Evolutionary conservation across 2,329 filamentous ascomycete species (phyloP).

Genomic region (Paraconiothyrium sp.): DNA sequence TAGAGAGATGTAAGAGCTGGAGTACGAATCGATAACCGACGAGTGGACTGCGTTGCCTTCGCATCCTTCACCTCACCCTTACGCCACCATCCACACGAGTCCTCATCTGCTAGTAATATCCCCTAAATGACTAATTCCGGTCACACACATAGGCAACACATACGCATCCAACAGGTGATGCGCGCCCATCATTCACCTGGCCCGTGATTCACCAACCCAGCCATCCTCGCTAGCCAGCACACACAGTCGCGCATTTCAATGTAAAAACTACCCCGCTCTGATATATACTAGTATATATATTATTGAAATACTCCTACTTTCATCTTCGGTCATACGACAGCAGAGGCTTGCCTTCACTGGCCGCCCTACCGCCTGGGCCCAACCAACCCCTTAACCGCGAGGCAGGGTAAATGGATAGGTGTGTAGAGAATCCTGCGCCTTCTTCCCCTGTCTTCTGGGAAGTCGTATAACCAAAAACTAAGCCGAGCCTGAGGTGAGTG

Average conservation of each 20-base stretch:
- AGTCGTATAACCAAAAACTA: background rate
- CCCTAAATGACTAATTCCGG: background rate
- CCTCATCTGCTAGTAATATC: background rate
- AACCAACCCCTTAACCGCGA: constrained; percentile 6
- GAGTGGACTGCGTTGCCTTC: too few relatives aligned
- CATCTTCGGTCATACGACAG: constrained; percentile 8
- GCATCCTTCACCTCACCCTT: background rate
- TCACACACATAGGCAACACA: background rate
- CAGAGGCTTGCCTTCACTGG: constrained; percentile 3
- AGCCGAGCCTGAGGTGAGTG: background rate
- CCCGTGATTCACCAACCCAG: background rate
- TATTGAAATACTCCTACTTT: background rate
- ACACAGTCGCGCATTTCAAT: background rate
- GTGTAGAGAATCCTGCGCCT: background rate
- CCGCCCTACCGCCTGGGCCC: background rate
- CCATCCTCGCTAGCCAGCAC: background rate
- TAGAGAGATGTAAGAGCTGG: background rate
- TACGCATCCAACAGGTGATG: background rate
- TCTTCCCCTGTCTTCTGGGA: constrained; percentile 8
- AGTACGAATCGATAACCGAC: background rate
- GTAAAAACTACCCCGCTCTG: background rate
- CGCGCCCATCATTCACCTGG: background rate
- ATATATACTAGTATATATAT: constrained; percentile 5
- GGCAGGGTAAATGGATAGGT: background rate
- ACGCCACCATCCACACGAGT: background rate